Evolutionary conservation across 371 early-diverging fungal species (phyloP).

Genomic region (Mycotypha africana): DNA sequence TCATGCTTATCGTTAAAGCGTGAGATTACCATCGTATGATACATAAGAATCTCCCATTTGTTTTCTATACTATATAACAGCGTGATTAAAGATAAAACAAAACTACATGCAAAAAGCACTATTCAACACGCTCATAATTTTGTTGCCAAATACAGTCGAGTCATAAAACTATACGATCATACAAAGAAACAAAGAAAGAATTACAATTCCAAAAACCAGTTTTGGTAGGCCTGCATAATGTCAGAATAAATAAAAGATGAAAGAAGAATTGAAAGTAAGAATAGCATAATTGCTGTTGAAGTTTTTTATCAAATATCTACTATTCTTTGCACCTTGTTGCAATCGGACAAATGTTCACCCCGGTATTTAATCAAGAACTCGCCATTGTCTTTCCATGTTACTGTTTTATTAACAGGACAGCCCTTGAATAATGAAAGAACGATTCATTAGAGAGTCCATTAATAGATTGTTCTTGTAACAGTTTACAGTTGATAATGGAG

Average conservation of each 20-base stretch:
- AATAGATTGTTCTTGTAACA: too few relatives aligned
- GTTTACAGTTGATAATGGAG: not conserved
- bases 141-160: not conserved
- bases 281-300: not conserved
- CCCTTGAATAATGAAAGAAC: conserved; percentile 24
- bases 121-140: not conserved
- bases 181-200: too few relatives aligned
- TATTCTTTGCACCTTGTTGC: conserved; percentile 48
- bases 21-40: too few relatives aligned
- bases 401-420: conserved; percentile 62
- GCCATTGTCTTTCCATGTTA: conserved; percentile 55
- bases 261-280: too few relatives aligned
- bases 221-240: too few relatives aligned
- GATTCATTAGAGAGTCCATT: too few relatives aligned
- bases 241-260: not conserved
- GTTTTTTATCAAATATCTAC: conserved; percentile 9
- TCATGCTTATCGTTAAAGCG: too few relatives aligned
- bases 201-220: too few relatives aligned
- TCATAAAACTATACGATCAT: not conserved
- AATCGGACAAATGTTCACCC: conserved; percentile 55
- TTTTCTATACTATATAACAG: too few relatives aligned
- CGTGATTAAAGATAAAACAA: too few relatives aligned
- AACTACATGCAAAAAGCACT: too few relatives aligned
- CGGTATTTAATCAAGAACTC: conserved; percentile 61
- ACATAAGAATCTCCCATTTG: too few relatives aligned